Evolutionary conservation across 495 filamentous ascomycete genomes (phyloP).

Genomic region (Penicillium cosmopolitanum): DNA sequence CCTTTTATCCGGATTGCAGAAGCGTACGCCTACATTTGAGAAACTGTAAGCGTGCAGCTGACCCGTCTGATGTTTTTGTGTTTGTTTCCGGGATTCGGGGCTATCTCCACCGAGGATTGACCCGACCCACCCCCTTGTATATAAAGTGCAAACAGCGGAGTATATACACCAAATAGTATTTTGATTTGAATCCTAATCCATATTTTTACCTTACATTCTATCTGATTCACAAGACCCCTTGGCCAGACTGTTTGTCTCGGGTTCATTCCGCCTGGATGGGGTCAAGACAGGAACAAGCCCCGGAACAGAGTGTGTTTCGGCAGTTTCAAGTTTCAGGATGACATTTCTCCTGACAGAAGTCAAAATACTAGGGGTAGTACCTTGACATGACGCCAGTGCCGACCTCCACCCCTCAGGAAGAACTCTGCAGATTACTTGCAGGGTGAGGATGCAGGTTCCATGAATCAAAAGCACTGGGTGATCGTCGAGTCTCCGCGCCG

Average conservation of each 20-base stretch:
- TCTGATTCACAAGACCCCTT: neutral
- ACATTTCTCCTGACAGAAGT: neutral
- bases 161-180: constrained; percentile 2
- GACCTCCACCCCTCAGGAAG: neutral
- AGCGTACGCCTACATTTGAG: constrained; percentile 80
- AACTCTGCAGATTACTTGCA: constrained; percentile 9
- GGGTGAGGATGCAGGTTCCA: constrained; percentile 13
- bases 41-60: constrained; percentile 63
- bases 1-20: constrained; percentile 74
- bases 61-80: neutral
- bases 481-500: constrained; percentile 10
- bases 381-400: neutral
- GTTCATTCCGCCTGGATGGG: neutral
- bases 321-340: constrained; percentile 3
- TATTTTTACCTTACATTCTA: neutral
- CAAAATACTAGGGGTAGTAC: neutral
- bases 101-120: neutral
- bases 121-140: neutral
- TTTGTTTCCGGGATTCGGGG: too few species aligned
- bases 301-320: constrained; percentile 9
- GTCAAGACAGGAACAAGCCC: neutral
- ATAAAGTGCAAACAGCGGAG: neutral
- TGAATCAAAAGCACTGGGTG: constrained; percentile 21
- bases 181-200: neutral
- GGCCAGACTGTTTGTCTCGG: neutral